Conservation (phyloP, 1,284 basidiomycete species). For the Hemileccinum hortonii region DNA sequence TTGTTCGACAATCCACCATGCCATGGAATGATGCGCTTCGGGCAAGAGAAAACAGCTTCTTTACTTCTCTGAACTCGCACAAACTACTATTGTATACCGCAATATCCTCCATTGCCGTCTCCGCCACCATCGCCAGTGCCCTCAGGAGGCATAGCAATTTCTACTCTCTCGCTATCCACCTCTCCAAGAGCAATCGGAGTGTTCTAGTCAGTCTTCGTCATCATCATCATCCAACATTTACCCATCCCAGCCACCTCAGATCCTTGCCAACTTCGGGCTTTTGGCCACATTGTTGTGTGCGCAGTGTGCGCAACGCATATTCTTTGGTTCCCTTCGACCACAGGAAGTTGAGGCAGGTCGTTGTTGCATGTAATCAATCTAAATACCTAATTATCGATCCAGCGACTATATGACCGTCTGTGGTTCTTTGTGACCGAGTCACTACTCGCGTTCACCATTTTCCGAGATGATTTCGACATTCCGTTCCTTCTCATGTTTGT, state of each 20-base stretch:
- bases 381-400: slow-evolving; percentile 7
- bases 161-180: slow-evolving; percentile 88
- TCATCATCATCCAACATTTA: neutral
- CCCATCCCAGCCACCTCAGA: slow-evolving; percentile 44
- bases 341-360: slow-evolving; percentile 86
- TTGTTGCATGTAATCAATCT: neutral
- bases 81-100: slow-evolving; percentile 69
- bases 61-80: slow-evolving; percentile 55
- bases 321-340: slow-evolving; percentile 88
- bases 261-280: slow-evolving; percentile 90
- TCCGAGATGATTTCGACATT: slow-evolving; percentile 92
- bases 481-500: slow-evolving; percentile 92
- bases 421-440: slow-evolving; percentile 99
- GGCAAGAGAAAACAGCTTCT: slow-evolving; percentile 42
- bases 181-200: slow-evolving; percentile 90
- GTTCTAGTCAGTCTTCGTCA: slow-evolving; percentile 64
- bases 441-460: slow-evolving; percentile 93
- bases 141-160: slow-evolving; percentile 87
- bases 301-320: slow-evolving; percentile 79
- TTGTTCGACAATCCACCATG: slow-evolving; percentile 16
- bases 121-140: slow-evolving; percentile 74
- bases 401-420: slow-evolving; percentile 92
- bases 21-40: slow-evolving; percentile 38
- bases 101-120: slow-evolving; percentile 70
- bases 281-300: slow-evolving; percentile 77